Conservation (phyloP, 805 yeast species). For the Candida bentonensis region DNA sequence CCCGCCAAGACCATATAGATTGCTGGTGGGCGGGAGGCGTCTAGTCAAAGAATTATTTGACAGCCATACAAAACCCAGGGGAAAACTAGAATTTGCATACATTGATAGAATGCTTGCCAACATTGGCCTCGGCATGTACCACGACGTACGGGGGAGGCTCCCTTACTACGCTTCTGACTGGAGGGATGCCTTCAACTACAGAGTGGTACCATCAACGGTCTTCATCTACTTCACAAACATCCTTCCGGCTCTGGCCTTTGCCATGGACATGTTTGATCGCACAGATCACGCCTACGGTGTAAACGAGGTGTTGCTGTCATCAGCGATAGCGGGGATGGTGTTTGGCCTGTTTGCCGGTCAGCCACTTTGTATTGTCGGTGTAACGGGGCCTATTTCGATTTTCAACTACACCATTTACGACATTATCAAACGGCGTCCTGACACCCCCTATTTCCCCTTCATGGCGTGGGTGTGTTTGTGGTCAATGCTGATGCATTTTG, state of each 20-base stretch:
- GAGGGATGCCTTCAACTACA: constrained; percentile 68
- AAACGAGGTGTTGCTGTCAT: constrained; percentile 71
- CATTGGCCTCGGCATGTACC: constrained; percentile 30
- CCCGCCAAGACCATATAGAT: too few relatives aligned
- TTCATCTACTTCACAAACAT: constrained; percentile 81
- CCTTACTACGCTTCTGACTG: constrained; percentile 72
- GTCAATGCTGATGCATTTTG: constrained; percentile 71
- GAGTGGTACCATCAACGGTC: constrained; percentile 75
- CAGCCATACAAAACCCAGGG: too few relatives aligned
- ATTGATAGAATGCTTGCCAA: constrained; percentile 3
- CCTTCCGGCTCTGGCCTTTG: constrained; percentile 89
- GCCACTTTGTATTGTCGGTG: constrained; percentile 91
- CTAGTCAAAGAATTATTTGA: too few relatives aligned
- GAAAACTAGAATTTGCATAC: neutral
- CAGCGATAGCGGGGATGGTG: constrained; percentile 79
- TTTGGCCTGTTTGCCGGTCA: constrained; percentile 83
- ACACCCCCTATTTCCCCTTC: constrained; percentile 57
- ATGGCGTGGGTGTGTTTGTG: constrained; percentile 95
- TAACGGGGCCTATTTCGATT: constrained; percentile 89
- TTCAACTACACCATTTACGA: constrained; percentile 84
- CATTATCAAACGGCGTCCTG: constrained; percentile 34
- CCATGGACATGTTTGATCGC: constrained; percentile 92
- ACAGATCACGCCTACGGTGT: constrained; percentile 81
- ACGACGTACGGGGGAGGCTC: constrained; percentile 35
- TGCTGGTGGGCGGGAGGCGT: too few relatives aligned